Percentiles rank a stretch among this genome's conserved stretches.
Evolutionary conservation across 2,329 filamentous ascomycete species (phyloP).

Genomic region (Mycocentrospora acerina): DNA sequence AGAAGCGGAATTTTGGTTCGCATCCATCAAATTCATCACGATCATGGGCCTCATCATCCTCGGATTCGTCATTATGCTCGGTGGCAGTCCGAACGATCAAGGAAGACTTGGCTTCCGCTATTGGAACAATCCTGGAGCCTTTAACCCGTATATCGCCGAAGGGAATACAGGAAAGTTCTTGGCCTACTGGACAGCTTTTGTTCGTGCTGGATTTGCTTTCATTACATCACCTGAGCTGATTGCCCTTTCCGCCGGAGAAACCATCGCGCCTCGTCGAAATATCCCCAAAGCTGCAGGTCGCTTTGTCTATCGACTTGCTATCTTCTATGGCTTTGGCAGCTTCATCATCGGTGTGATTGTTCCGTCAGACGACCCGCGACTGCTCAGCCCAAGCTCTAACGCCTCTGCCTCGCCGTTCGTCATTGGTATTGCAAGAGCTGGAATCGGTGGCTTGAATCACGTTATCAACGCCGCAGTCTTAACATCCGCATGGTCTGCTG

Average conservation of each 20-base stretch:
- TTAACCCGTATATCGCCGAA: conserved; percentile 49
- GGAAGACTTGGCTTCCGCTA: conserved; percentile 61
- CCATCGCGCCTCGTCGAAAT: conserved; percentile 38
- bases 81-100: conserved; percentile 38
- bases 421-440: conserved; percentile 68
- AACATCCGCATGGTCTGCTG: conserved; percentile 70
- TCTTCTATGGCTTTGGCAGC: conserved; percentile 57
- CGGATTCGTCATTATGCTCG: conserved; percentile 40
- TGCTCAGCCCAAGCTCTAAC: conserved; percentile 41
- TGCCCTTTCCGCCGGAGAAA: conserved; percentile 37
- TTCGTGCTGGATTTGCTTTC: conserved; percentile 52
- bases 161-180: conserved; percentile 63
- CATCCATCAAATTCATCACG: conserved; percentile 51
- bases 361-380: conserved; percentile 53
- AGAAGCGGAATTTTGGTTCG: conserved; percentile 56
- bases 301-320: conserved; percentile 56
- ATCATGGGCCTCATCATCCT: conserved; percentile 40
- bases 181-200: conserved; percentile 57
- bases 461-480: conserved; percentile 77
- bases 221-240: conserved; percentile 44
- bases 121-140: conserved; percentile 67
- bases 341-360: conserved; percentile 63
- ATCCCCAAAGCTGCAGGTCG: conserved; percentile 57
- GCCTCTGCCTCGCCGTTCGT: conserved; percentile 51
- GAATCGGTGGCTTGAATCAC: conserved; percentile 66